Evolutionary conservation across 2,329 filamentous ascomycete genomes (phyloP), one percentile per base, ranked within the genome.

Genomic region (Monosporascus sp.): DNA sequence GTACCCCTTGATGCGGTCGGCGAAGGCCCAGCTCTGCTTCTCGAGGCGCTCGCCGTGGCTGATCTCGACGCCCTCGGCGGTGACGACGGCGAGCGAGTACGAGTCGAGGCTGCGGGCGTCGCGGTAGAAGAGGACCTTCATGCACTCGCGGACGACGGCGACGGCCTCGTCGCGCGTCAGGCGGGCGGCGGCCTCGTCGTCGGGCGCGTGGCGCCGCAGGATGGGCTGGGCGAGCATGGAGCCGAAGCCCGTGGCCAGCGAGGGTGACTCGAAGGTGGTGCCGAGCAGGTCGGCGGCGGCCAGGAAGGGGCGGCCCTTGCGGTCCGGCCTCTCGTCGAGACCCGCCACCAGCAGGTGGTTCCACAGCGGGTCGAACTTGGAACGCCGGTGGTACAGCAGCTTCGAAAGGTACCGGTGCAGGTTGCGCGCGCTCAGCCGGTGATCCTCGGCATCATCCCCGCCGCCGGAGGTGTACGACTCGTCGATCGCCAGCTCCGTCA

Each of bases 41-140:
- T 97, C 92, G 61, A 99, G 80, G 80, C 91, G 86, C 79, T 96
- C 89, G 65, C 88, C 77, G 73, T 95, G 85, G 71, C 86, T 87
- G 61, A 97, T 71, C 52, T 95, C 88, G 55, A 97, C 85, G n/a
- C 89, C 91, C 48, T 91, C 90, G 75, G 91, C 88, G 52, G 90
- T 94, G 53, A 99, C 81, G 52, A 97, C 81, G 20, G 93, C 93
- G 69, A 97, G 86, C 60, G 90, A 94, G 78, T 97, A 99, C 63
- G 83, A 81, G 74, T 97, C 91, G 75, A 94, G 76, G 76, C 90
- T 95, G 72, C 94, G 86, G 45, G 94, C 94, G 75, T 99, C 94
- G 65, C 94, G 84, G 80, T 99, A 99, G 79, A 90, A 99, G 56
- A 99, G 81, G 51, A 97, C 93, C 83, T 97, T 97, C 90, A 99